Percentiles rank a stretch among this genome's conserved stretches.
Evolutionary conservation across 768 basidiomycete genomes (phyloP).

Genomic region (Macrocybe gigantea): DNA sequence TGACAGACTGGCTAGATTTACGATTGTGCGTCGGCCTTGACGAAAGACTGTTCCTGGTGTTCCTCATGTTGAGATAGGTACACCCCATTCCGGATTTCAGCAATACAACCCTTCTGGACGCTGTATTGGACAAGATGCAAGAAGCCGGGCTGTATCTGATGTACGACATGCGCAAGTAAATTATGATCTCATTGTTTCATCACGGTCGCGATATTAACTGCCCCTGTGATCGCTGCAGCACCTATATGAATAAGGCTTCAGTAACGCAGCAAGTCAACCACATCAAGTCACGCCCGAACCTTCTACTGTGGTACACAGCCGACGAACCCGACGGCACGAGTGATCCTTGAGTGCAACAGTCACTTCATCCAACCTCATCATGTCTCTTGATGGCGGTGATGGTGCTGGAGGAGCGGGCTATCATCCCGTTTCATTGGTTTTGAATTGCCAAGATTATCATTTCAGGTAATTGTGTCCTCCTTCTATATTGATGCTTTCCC

Average conservation of each 20-base stretch:
- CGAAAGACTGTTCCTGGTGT: conserved; percentile 12
- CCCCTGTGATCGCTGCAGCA: conserved; percentile 24
- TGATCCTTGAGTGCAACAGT: conserved; percentile 61
- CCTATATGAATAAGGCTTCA: conserved; percentile 58
- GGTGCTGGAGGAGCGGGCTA: conserved; percentile 47
- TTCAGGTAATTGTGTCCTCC: conserved; percentile 31
- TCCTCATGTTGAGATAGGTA: conserved; percentile 34
- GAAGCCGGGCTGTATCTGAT: conserved; percentile 65
- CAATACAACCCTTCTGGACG: conserved; percentile 49
- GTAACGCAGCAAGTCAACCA: conserved; percentile 65
- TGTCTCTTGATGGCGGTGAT: conserved; percentile 47
- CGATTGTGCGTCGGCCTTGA: conserved; percentile 25
- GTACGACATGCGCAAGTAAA: conserved; percentile 68
- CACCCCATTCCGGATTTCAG: conserved; percentile 68
- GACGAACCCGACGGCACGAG: conserved; percentile 69
- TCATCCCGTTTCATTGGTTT: conserved; percentile 60
- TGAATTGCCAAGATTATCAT: conserved; percentile 63
- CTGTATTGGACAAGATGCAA: conserved; percentile 67
- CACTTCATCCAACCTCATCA: conserved; percentile 49
- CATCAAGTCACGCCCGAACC: conserved; percentile 61
- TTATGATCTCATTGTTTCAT: conserved; percentile 19
- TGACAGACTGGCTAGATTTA: conserved; percentile 23
- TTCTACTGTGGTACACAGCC: conserved; percentile 69
- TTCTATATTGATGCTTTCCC: neutral
- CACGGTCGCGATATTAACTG: neutral